Conservation (phyloP, 768 basidiomycete species). For the Calocybe gangraenosa region DNA sequence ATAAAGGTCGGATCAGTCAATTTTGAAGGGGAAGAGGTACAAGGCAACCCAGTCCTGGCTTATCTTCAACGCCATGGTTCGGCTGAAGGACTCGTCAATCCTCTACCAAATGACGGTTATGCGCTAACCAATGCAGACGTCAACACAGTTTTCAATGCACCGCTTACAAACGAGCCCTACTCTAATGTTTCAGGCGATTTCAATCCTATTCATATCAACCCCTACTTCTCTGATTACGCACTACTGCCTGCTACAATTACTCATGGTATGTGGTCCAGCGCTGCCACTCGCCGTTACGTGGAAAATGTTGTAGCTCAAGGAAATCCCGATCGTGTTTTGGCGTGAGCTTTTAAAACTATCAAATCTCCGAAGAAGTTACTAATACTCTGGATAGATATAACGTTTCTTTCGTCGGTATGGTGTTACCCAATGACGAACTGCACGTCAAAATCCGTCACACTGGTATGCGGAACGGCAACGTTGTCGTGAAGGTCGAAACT, state of each 20-base stretch:
- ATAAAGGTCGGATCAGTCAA: conserved; percentile 87
- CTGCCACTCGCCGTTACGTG: conserved; percentile 87
- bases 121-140: conserved; percentile 62
- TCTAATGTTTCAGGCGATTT: conserved; percentile 96
- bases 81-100: conserved; percentile 69
- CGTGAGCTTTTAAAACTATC: conserved; percentile 46
- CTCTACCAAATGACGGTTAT: conserved; percentile 86
- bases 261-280: conserved; percentile 96
- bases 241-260: conserved; percentile 95
- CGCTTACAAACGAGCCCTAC: conserved; percentile 92
- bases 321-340: conserved; percentile 83
- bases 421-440: conserved; percentile 85
- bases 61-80: conserved; percentile 91
- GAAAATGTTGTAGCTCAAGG: conserved; percentile 95
- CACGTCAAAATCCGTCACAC: conserved; percentile 84
- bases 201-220: conserved; percentile 98
- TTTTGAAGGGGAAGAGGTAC: conserved; percentile 81
- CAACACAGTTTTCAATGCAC: conserved; percentile 70
- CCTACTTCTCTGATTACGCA: conserved; percentile 95
- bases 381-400: conserved; percentile 58
- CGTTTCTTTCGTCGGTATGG: conserved; percentile 96
- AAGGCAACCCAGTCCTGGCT: conserved; percentile 90
- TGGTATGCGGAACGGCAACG: conserved; percentile 90
- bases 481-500: conserved; percentile 87
- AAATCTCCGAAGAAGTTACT: neutral